phyloP scores from a whole-genome alignment of 768 basidiomycete species.

The Lenzites betulinus region DNA sequence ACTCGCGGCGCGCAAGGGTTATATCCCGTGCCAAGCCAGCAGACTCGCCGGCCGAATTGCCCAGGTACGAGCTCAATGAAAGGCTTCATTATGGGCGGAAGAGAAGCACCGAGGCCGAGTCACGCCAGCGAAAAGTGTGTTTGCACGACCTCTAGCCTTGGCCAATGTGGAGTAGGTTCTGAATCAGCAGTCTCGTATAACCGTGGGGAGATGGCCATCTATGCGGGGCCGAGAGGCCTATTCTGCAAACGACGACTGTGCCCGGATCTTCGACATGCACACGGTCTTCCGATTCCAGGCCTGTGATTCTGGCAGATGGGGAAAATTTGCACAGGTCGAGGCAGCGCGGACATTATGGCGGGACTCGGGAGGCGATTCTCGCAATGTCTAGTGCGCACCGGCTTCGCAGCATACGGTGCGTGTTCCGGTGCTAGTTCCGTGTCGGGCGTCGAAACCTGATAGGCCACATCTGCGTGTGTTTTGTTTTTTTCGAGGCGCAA shows the following conservation, averaged over 20 bases:
- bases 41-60: neutral
- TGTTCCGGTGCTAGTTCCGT: neutral
- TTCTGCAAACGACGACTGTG: neutral
- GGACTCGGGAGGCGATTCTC: neutral
- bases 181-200: neutral
- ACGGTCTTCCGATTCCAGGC: neutral
- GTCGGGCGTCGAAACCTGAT: neutral
- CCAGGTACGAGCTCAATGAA: neutral
- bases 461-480: neutral
- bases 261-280: neutral
- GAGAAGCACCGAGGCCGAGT: conserved; percentile 6
- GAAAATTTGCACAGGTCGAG: too few relatives aligned
- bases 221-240: neutral
- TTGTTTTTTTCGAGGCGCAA: neutral
- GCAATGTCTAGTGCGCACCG: neutral
- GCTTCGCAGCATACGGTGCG: neutral
- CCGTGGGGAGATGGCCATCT: neutral
- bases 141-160: conserved; percentile 6
- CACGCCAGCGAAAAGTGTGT: neutral
- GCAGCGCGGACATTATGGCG: neutral
- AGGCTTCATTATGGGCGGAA: neutral
- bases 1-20: neutral
- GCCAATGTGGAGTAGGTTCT: conserved; percentile 9
- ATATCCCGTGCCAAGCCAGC: neutral
- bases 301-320: neutral